Evolutionary conservation across 441 rosid species (phyloP), one percentile per base, ranked within the genome.

Genomic region (Arabidopsis lyrata): DNA sequence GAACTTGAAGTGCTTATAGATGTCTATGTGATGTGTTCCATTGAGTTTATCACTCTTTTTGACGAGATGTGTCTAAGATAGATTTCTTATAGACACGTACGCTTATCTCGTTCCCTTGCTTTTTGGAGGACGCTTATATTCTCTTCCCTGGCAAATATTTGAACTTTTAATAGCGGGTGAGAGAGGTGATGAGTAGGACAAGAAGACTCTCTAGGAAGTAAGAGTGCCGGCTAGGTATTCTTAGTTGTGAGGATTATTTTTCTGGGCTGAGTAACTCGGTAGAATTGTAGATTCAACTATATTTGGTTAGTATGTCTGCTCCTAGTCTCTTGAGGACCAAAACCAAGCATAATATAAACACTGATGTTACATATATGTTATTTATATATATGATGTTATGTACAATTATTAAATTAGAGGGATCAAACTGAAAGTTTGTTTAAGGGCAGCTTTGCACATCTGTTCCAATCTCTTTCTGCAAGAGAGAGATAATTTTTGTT

Each of bases 121-220:
- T 18, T 61, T 18, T 61, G 8, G 32, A 68, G 49, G n/a, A 75
- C 52, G 18, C 24, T 36, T 75, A 24, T 61, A 3, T 60, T 60
- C 57, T 60, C 73, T 20, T 18, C 57, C n/a, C 27, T 63, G 24
- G 11, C n/a, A 6, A 41, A 39, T 59, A n/a, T 27, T 48, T 36
- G 44, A 52, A 18, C 15, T 41, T 39, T 31, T 5, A 7, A 18
- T n/a, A 3, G 15, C 11, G 41, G 52, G 49, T 35, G 32, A 38
- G 31, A 57, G 47, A 50, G 60, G 42, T 72, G 50, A 32, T 67
- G 74, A 61, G 52, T 68, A 52, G 61, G 68, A 68, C 4, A 42
- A 13, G 31, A 42, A 20, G 20, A 48, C 47, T 34, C 16, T 52
- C 24, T 42, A 47, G 65, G 54, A 62, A 69, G 48, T 61, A 62